phyloP scores from a whole-genome alignment of 2,329 filamentous ascomycete species.

The Pseudopithomyces maydicus region DNA sequence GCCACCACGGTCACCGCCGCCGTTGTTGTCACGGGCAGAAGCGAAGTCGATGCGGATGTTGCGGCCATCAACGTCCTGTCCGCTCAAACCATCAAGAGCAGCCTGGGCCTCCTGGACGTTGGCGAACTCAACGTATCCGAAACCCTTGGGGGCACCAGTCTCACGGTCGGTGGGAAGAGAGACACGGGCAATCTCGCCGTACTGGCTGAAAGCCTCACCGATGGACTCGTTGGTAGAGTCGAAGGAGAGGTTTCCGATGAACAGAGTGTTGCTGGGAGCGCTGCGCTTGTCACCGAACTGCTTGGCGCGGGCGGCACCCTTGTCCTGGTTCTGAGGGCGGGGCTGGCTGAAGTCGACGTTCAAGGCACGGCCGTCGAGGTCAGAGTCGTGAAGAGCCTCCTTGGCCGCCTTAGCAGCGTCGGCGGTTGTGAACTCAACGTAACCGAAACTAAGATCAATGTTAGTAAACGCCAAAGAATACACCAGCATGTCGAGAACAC shows the following conservation, averaged over 20 bases:
- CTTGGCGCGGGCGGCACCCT: conserved; percentile 62
- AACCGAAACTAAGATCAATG: conserved; percentile 68
- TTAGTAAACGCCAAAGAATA: conserved; percentile 22
- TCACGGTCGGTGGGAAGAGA: conserved; percentile 89
- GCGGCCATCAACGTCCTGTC: conserved; percentile 73
- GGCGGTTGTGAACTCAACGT: conserved; percentile 79
- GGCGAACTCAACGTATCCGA: conserved; percentile 85
- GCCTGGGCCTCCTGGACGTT: conserved; percentile 81
- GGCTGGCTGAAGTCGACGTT: conserved; percentile 80
- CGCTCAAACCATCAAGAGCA: conserved; percentile 73
- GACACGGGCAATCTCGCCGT: conserved; percentile 74
- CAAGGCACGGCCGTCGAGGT: conserved; percentile 75
- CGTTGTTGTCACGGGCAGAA: conserved; percentile 66
- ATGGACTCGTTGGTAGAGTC: conserved; percentile 78
- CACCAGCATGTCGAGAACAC: conserved; percentile 20
- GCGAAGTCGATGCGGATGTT: conserved; percentile 83
- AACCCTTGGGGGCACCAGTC: conserved; percentile 84
- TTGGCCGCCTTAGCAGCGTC: conserved; percentile 73
- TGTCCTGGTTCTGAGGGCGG: conserved; percentile 53
- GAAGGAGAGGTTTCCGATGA: conserved; percentile 90
- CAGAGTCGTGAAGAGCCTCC: conserved; percentile 73
- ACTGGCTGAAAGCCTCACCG: conserved; percentile 73
- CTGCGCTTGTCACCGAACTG: conserved; percentile 80
- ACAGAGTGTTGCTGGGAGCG: conserved; percentile 83
- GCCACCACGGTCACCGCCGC: conserved; percentile 58